phyloP scores from a whole-genome alignment of 1,139 yeast genomes.

The Lodderomyces theae region DNA sequence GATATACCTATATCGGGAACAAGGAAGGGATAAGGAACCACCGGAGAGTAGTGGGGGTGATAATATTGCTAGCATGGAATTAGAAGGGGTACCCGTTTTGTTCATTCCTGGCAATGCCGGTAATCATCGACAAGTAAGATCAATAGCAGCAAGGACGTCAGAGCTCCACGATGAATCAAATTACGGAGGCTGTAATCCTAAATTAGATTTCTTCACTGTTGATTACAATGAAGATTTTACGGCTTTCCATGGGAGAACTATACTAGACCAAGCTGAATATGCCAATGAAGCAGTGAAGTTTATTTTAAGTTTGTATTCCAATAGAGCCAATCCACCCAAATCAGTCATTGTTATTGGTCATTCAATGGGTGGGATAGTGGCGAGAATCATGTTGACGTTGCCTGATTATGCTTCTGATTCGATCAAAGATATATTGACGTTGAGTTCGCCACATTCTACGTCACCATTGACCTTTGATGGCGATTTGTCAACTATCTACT shows the following conservation, averaged over 20 bases:
- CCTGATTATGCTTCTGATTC: constrained; percentile 72
- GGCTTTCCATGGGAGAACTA: constrained; percentile 92
- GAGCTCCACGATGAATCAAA: constrained; percentile 39
- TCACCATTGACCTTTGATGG: constrained; percentile 97
- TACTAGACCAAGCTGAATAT: constrained; percentile 92
- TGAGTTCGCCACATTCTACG: constrained; percentile 90
- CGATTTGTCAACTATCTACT: constrained; percentile 72
- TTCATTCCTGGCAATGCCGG: constrained; percentile 99
- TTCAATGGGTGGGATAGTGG: constrained; percentile 96
- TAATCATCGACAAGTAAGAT: constrained; percentile 82
- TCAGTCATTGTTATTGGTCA: constrained; percentile 86
- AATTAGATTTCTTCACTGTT: constrained; percentile 79
- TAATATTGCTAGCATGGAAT: constrained; percentile 10
- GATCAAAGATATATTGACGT: constrained; percentile 78
- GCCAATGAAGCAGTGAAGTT: constrained; percentile 81
- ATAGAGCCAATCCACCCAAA: constrained; percentile 43
- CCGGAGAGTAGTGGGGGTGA: constrained; percentile 20
- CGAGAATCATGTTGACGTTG: constrained; percentile 74
- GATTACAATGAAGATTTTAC: constrained; percentile 96
- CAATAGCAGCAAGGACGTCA: constrained; percentile 81
- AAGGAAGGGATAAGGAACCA: constrained; percentile 57
- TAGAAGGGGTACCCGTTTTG: constrained; percentile 80
- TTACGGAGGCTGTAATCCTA: constrained; percentile 18
- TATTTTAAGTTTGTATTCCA: constrained; percentile 62
- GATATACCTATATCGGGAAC: constrained; percentile 75